These are phyloP conservation scores for Penicillium crustosum DNA, from an alignment of 2,329 filamentous ascomycete genomes.

Conservation along the genomic window DNA sequence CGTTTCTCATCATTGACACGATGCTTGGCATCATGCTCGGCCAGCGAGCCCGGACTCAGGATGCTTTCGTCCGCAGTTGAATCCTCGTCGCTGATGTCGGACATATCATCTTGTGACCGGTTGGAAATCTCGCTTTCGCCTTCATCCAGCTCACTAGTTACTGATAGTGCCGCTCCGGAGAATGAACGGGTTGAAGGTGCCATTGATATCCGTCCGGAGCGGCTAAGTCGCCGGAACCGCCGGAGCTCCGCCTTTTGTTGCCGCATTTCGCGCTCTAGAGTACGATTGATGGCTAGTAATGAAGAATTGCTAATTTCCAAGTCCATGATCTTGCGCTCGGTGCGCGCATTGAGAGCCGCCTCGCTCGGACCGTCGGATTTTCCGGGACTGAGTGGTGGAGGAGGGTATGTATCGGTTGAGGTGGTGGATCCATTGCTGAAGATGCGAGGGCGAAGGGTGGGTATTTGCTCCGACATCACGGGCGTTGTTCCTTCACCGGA, in stretches of 20 bases:
- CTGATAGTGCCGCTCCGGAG: constrained; percentile 47
- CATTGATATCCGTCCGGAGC: constrained; percentile 72
- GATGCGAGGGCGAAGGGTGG: constrained; percentile 31
- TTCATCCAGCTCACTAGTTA: constrained; percentile 47
- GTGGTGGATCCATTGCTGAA: constrained; percentile 36
- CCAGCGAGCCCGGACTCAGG: constrained; percentile 35
- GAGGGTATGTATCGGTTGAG: constrained; percentile 41
- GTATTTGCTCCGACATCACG: constrained; percentile 29
- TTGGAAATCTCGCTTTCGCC: constrained; percentile 33
- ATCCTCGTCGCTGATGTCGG: constrained; percentile 42
- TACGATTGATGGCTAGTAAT: constrained; percentile 89
- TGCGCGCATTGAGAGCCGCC: constrained; percentile 79
- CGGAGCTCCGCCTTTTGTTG: constrained; percentile 89
- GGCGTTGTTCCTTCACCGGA: constrained; percentile 21
- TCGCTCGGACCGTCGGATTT: constrained; percentile 54
- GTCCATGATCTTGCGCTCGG: constrained; percentile 93
- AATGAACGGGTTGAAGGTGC: constrained; percentile 49
- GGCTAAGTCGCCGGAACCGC: constrained; percentile 79
- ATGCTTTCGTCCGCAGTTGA: constrained; percentile 41
- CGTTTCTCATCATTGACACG: constrained; percentile 77
- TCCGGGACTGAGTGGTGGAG: constrained; percentile 57
- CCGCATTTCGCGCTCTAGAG: constrained; percentile 83
- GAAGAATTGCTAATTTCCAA: constrained; percentile 96
- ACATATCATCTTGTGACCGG: constrained; percentile 37
- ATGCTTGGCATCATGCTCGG: constrained; percentile 50